Percentiles rank a stretch among this genome's conserved stretches.
These are phyloP conservation scores for Chytridium lagenaria DNA, from an alignment of 371 early-diverging fungal species.

Conservation along the genomic window DNA sequence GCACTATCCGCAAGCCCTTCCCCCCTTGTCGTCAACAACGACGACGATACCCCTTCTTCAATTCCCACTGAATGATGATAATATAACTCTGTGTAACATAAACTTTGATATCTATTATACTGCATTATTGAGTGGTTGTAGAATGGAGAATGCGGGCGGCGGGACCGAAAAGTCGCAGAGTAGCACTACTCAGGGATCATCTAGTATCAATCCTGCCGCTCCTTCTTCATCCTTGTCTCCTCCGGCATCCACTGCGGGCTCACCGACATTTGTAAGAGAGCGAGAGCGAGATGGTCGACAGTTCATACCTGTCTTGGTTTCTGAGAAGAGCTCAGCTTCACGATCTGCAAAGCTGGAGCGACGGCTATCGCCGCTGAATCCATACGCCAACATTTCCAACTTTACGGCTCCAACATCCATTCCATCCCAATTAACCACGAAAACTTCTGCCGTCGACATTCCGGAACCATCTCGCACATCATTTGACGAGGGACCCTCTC, in stretches of 20 bases:
- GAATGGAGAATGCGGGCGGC: too few species aligned
- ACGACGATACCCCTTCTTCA: too few species aligned
- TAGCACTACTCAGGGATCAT: too few species aligned
- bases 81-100: too few species aligned
- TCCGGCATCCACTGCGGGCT: background rate
- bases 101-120: too few species aligned
- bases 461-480: conserved; percentile 13
- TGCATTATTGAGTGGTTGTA: too few species aligned
- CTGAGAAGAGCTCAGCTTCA: conserved; percentile 11
- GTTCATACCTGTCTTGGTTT: conserved; percentile 5
- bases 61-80: too few species aligned
- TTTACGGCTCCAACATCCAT: conserved; percentile 11
- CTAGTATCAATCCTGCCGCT: background rate
- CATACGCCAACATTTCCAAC: conserved; percentile 20
- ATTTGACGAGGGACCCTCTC: background rate
- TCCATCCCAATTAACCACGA: background rate
- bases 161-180: too few species aligned
- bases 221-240: conserved; percentile 3
- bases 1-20: too few species aligned
- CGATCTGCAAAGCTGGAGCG: conserved; percentile 30
- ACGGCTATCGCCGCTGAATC: conserved; percentile 40
- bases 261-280: conserved; percentile 12
- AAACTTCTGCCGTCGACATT: conserved; percentile 12
- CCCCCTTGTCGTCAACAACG: too few species aligned
- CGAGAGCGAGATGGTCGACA: conserved; percentile 7